These are phyloP conservation scores for Cercophora scortea DNA, from an alignment of 495 filamentous ascomycete genomes.

Conservation along the genomic window DNA sequence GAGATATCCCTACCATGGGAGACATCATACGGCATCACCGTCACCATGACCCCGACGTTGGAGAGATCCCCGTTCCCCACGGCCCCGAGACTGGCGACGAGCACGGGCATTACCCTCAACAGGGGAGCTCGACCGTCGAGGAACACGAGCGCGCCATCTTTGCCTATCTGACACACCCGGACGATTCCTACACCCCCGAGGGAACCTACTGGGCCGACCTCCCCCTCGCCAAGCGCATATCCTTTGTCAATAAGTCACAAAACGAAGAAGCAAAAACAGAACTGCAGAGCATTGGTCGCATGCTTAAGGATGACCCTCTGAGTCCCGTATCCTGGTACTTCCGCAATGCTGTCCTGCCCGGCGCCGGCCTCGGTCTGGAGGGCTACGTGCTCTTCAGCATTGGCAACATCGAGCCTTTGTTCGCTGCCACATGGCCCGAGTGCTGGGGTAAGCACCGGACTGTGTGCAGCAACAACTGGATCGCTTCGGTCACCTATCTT, in stretches of 20 bases:
- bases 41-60: slow-evolving; percentile 33
- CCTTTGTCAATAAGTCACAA: slow-evolving; percentile 66
- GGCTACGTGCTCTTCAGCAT: slow-evolving; percentile 94
- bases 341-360: slow-evolving; percentile 79
- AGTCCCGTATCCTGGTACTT: slow-evolving; percentile 76
- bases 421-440: slow-evolving; percentile 54
- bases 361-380: slow-evolving; percentile 81
- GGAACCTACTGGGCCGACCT: slow-evolving; percentile 89
- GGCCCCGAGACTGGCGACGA: slow-evolving; percentile 38
- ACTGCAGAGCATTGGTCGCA: slow-evolving; percentile 55
- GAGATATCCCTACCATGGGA: slow-evolving; percentile 9
- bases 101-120: slow-evolving; percentile 27
- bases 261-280: slow-evolving; percentile 57
- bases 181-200: slow-evolving; percentile 72
- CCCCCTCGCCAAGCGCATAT: slow-evolving; percentile 51
- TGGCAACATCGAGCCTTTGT: slow-evolving; percentile 74
- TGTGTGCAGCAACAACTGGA: slow-evolving; percentile 66
- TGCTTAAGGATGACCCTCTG: slow-evolving; percentile 75
- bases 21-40: slow-evolving; percentile 27
- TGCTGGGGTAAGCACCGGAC: slow-evolving; percentile 59
- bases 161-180: slow-evolving; percentile 63
- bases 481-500: slow-evolving; percentile 71
- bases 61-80: slow-evolving; percentile 41
- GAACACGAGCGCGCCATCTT: slow-evolving; percentile 64
- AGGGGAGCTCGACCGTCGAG: slow-evolving; percentile 34